These are phyloP conservation scores for Beauveria pseudobassiana DNA, from an alignment of 2,329 filamentous ascomycete genomes.

Conservation along the genomic window DNA sequence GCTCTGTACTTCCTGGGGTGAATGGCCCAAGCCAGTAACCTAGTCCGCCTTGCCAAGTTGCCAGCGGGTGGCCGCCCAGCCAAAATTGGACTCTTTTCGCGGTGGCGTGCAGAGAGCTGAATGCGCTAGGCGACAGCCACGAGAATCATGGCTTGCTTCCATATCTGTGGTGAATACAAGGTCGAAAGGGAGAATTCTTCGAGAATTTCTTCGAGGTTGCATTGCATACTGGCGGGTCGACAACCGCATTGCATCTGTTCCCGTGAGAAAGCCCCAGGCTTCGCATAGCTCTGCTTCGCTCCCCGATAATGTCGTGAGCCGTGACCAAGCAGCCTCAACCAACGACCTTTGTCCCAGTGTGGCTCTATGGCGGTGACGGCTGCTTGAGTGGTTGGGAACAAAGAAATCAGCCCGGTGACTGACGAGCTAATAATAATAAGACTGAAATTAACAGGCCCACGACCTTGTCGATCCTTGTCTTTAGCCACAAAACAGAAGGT, in stretches of 20 bases:
- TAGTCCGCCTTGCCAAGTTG: slow-evolving; percentile 5
- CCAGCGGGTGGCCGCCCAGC: neutral
- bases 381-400: neutral
- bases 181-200: neutral
- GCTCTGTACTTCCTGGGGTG: too few species aligned
- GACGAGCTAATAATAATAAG: neutral
- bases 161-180: neutral
- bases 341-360: neutral
- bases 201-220: neutral
- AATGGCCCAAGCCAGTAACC: neutral
- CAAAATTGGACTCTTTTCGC: slow-evolving; percentile 2
- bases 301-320: neutral
- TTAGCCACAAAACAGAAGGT: neutral
- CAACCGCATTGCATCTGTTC: neutral
- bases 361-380: neutral
- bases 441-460: neutral
- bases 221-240: neutral
- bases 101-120: slow-evolving; percentile 12
- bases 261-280: neutral
- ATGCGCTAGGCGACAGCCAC: slow-evolving; percentile 8
- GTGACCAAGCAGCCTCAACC: neutral
- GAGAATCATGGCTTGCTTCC: neutral
- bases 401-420: neutral
- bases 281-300: neutral
- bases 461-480: slow-evolving; percentile 6